These are phyloP conservation scores for Apiotrichum sp. DNA, from an alignment of 1,284 basidiomycete genomes.

Conservation along the genomic window DNA sequence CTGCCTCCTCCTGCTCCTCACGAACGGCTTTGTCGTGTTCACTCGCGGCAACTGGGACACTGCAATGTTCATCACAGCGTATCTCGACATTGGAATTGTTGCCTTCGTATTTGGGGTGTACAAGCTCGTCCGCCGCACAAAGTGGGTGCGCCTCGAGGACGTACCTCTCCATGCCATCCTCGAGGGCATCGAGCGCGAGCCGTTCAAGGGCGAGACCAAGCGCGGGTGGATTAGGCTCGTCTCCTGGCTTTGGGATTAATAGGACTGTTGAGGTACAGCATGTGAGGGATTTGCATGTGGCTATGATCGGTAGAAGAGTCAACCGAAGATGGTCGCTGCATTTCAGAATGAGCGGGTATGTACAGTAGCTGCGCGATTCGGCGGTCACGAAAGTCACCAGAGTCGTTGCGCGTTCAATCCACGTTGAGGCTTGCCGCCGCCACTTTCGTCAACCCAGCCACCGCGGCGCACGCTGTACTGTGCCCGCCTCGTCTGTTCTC, in stretches of 20 bases:
- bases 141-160: conserved; percentile 13
- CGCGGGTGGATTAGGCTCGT: conserved; percentile 10
- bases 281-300: too few species aligned
- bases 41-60: conserved; percentile 21
- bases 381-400: too few species aligned
- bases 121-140: conserved; percentile 20
- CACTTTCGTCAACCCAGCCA: too few species aligned
- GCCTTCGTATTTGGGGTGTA: conserved; percentile 12
- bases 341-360: too few species aligned
- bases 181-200: conserved; percentile 10
- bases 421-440: too few species aligned
- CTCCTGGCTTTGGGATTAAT: conserved; percentile 24
- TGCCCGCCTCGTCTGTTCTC: too few species aligned
- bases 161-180: conserved; percentile 21
- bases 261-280: too few species aligned
- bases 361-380: too few species aligned
- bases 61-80: conserved; percentile 18
- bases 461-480: too few species aligned
- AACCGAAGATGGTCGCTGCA: too few species aligned
- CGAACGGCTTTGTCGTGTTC: conserved; percentile 23
- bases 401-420: too few species aligned
- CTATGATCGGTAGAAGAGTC: too few species aligned
- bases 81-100: conserved; percentile 27
- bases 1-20: conserved; percentile 18
- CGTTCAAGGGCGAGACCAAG: conserved; percentile 8